Base-by-base conservation (phyloP, 2,329 filamentous ascomycete species). In the Xylaria sp. region DNA sequence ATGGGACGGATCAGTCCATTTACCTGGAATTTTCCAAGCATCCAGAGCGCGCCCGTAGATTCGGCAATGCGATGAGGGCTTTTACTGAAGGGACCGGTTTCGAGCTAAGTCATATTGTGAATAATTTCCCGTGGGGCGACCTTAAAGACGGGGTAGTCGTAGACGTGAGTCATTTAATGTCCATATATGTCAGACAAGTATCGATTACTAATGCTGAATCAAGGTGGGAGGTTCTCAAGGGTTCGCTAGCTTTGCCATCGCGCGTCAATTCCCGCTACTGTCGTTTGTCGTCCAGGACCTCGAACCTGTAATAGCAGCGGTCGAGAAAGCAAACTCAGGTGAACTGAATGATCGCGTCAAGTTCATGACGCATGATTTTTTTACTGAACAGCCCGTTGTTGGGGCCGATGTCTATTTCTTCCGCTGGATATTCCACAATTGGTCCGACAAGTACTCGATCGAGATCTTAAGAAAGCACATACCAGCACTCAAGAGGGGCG, bases 201-300 rank as follows among this genome's bases (percentile, higher is more conserved):
- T n/a, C n/a, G n/a, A 28, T 35, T 2, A 25, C 46, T 57, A 47
- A 57, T n/a, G 7, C 15, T 56, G 9, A 2, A 35, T n/a, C 7
- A 23, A 70, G 67, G 64, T 69, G 7, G 69, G 67, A 15, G 60
- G 67, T 23, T 67, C 64, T 12, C 65, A 66, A 42, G 63, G 65
- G 2, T 57, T 63, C 23, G 64, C 38, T 3, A 66, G 46, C 40
- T 58, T 67, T 40, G 57, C 53, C 0, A 64, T 69, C 19, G 62
- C 64, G 1, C 55, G 45, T 11, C 15, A 53, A n/a, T 64, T 63
- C 37, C 64, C 64, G 1, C 33, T 14, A 0, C 17, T 68, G 4
- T 60, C 60, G 15, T 69, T 63, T 9, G 53, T 70, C 1, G 71
- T 60, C 71, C 78, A 69, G 73, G 80, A 69, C 37, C 57, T 69